A percentile compares a stretch with the other conserved stretches of the same genome.
phyloP scores from a whole-genome alignment of 257 asterid species.

The Solanum tarijense region DNA sequence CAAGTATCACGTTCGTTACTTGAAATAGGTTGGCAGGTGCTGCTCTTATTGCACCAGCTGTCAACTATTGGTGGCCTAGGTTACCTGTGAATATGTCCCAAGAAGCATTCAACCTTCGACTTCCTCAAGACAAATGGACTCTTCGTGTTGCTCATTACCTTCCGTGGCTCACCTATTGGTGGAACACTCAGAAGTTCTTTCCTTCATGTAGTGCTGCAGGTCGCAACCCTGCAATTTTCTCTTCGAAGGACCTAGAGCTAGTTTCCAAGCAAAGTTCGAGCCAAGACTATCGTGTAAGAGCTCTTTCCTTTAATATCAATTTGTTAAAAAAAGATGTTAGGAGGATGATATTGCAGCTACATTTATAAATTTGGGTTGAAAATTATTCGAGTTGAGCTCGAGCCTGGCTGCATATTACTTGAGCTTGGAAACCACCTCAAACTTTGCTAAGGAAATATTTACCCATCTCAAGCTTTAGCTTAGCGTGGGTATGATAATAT shows the following conservation, averaged over 20 bases:
- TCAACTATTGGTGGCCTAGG: constrained; percentile 82
- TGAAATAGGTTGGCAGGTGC: constrained; percentile 78
- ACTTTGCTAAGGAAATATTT: not conserved
- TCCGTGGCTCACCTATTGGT: constrained; percentile 90
- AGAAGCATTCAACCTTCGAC: constrained; percentile 36
- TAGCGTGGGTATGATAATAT: not conserved
- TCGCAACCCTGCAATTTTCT: constrained; percentile 17
- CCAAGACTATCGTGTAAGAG: not conserved
- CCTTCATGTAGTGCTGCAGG: constrained; percentile 30
- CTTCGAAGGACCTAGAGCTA: constrained; percentile 51
- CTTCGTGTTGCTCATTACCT: constrained; percentile 58
- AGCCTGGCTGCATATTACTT: not conserved
- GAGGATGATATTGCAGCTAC: not conserved
- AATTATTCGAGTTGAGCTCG: not conserved
- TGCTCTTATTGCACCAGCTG: constrained; percentile 59
- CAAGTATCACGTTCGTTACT: not conserved
- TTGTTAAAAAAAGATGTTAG: not conserved
- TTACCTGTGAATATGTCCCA: constrained; percentile 59
- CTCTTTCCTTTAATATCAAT: not conserved
- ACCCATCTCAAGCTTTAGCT: not conserved
- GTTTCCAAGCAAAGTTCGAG: constrained; percentile 14
- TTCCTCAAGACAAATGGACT: constrained; percentile 67
- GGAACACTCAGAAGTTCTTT: constrained; percentile 80
- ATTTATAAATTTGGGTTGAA: not conserved
- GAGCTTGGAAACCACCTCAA: not conserved